Evolutionary conservation across 2,329 filamentous ascomycete genomes (phyloP), one percentile per base, ranked within the genome.

Genomic region (Metarhizium anisopliae): DNA sequence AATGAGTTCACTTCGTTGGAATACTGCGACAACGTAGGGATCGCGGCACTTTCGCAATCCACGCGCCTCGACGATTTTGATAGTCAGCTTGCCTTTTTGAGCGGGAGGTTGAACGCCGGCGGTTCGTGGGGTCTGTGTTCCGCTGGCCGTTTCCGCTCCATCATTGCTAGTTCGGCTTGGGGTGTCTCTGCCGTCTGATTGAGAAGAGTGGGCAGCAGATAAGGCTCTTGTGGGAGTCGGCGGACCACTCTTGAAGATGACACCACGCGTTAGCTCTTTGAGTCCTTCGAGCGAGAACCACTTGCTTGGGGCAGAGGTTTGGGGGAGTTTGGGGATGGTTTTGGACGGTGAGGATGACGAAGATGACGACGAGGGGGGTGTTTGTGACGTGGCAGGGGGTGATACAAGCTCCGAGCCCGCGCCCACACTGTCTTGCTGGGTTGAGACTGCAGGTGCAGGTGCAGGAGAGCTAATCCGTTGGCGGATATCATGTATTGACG

Each of bases 1-100:
- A 55, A 99, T 96, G 64, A 95, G 87, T 70, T 99, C 94, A 67
- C 93, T 96, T 69, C 90, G 89, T 70, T 99, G 94, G 67, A 97
- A 99, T 30, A 96, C 92, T 57, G 89, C 95, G 11, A 99, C 91
- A 53, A 96, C 90, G 66, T 99, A 99, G 1, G 94, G 94, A 65
- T 96, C 90, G 57, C 85, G 84, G 67, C 90, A 90, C 56, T 85
- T 89, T 58, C 87, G 82, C 53, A 99, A 74, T 10, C 89, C 90
- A 64, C 90, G 82, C 51, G 88, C 94, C 70, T 96, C 90, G 52
- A 85, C 79, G 55, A 99, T 94, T 68, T 89, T 91, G 64, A 99
- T 89, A 38, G 86, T 89, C 56, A 99, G 78, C 71, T 94, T 96
- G 57, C 94, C 94, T 70, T 90, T 93, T 25, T 90, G 80, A 25